A percentile compares a stretch with the other conserved stretches of the same genome.
Evolutionary conservation across 2,329 filamentous ascomycete genomes (phyloP).

Genomic region (Penicillium sclerotiorum): DNA sequence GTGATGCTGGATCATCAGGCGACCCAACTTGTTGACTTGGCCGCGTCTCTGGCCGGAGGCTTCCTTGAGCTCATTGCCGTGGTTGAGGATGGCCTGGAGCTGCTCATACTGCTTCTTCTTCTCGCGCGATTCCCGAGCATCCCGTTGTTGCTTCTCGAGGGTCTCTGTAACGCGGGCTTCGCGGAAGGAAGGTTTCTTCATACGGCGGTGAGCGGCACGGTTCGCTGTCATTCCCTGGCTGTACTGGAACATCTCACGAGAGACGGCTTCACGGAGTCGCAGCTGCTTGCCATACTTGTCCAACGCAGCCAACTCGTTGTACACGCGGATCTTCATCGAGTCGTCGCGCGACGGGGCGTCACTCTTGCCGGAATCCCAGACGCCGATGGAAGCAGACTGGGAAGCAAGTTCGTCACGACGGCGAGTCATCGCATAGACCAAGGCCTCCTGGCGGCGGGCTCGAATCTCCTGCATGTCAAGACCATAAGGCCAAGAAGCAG

Average conservation of each 20-base stretch:
- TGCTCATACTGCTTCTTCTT: constrained; percentile 97
- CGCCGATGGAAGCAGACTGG: constrained; percentile 80
- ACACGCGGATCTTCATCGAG: constrained; percentile 79
- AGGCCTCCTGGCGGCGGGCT: constrained; percentile 81
- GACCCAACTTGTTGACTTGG: constrained; percentile 83
- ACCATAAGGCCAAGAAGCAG: constrained; percentile 84
- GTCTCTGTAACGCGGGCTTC: constrained; percentile 98
- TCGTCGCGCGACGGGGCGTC: constrained; percentile 74
- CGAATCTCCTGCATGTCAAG: constrained; percentile 84
- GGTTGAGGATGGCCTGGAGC: constrained; percentile 80
- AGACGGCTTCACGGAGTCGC: constrained; percentile 80
- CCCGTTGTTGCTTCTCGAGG: constrained; percentile 96
- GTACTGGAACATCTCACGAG: constrained; percentile 89
- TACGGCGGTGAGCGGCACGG: constrained; percentile 81
- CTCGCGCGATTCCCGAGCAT: constrained; percentile 91
- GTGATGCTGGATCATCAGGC: constrained; percentile 86
- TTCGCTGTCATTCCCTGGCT: constrained; percentile 99
- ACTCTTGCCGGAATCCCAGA: constrained; percentile 76
- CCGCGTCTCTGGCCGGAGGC: constrained; percentile 67
- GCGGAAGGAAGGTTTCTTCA: constrained; percentile 95
- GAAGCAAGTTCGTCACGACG: constrained; percentile 82
- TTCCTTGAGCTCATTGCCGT: constrained; percentile 75
- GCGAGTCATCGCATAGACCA: constrained; percentile 87
- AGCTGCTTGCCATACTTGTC: constrained; percentile 73
- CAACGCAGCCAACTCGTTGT: constrained; percentile 88